phyloP scores from a whole-genome alignment of 768 basidiomycete species.

The Grammothele lineata region DNA sequence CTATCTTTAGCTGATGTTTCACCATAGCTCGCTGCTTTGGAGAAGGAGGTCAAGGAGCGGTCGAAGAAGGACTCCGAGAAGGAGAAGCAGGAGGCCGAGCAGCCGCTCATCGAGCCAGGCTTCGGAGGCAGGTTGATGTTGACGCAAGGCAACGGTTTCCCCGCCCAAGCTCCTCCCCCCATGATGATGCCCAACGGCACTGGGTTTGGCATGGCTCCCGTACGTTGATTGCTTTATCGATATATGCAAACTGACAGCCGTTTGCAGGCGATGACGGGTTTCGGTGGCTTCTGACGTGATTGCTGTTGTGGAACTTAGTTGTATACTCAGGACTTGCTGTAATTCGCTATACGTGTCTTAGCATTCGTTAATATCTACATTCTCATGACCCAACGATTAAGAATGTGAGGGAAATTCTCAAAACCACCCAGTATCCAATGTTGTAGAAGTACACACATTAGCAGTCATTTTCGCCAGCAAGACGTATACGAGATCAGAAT shows the following conservation, averaged over 20 bases:
- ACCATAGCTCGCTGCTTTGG: constrained; percentile 40
- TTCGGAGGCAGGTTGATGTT: constrained; percentile 59
- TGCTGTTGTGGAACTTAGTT: constrained; percentile 10
- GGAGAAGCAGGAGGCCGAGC: constrained; percentile 83
- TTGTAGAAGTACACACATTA: no score
- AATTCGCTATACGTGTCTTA: constrained; percentile 17
- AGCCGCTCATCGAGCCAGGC: constrained; percentile 86
- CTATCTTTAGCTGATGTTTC: background rate
- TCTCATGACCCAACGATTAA: background rate
- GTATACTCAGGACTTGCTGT: constrained; percentile 18
- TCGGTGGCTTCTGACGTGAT: constrained; percentile 36
- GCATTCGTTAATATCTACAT: constrained; percentile 13
- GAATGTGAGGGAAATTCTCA: no score
- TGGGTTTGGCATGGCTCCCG: constrained; percentile 55
- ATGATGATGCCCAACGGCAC: constrained; percentile 53
- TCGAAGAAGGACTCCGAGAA: constrained; percentile 84
- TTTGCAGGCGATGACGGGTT: constrained; percentile 61
- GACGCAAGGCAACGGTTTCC: constrained; percentile 71
- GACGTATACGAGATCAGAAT: background rate
- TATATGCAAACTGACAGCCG: no score
- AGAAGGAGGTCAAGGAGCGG: constrained; percentile 87
- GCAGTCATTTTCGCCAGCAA: no score
- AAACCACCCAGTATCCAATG: background rate
- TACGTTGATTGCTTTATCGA: constrained; percentile 31
- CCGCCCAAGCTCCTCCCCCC: constrained; percentile 60